Evolutionary conservation across 2,329 filamentous ascomycete species (phyloP).

Genomic region (Neofusicoccum sp.): DNA sequence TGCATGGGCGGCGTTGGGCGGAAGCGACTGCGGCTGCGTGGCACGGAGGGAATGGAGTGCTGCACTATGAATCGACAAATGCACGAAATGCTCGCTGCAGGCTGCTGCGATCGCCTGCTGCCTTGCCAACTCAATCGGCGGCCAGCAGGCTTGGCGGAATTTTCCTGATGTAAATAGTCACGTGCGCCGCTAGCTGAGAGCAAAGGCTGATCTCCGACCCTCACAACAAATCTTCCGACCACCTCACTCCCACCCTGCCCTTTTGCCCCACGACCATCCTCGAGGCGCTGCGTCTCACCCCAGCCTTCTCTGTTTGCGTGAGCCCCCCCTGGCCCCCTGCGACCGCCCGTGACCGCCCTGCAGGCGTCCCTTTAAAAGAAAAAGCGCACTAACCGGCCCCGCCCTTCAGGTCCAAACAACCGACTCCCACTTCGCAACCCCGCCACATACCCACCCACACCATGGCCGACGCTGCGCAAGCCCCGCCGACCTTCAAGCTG

Average conservation of each 20-base stretch:
- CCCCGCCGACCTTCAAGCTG: constrained; percentile 93
- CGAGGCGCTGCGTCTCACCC: constrained; percentile 12
- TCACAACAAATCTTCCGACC: constrained; percentile 23
- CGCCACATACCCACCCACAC: constrained; percentile 28
- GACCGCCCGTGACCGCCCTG: constrained; percentile 6
- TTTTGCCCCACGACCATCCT: constrained; percentile 20
- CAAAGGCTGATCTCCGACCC: constrained; percentile 19
- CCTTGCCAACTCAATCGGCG: constrained; percentile 18
- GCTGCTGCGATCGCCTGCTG: constrained; percentile 13
- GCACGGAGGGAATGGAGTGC: constrained; percentile 29
- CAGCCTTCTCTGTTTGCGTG: not conserved
- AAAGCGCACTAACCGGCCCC: constrained; percentile 17
- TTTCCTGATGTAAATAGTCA: constrained; percentile 20
- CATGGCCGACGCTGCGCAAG: constrained; percentile 65
- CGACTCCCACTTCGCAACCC: constrained; percentile 13
- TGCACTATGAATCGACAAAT: constrained; percentile 20
- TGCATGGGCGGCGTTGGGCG: constrained; percentile 16
- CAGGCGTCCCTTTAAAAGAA: constrained; percentile 6
- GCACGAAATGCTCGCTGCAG: not conserved
- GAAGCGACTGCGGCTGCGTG: constrained; percentile 33
- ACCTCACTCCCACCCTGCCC: constrained; percentile 20
- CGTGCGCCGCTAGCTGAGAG: constrained; percentile 20
- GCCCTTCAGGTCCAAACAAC: constrained; percentile 20
- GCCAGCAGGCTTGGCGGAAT: constrained; percentile 19
- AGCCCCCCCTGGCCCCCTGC: constrained; percentile 7